A percentile compares a stretch with the other conserved stretches of the same genome.
phyloP scores from a whole-genome alignment of 495 filamentous ascomycete species.

The Trichoderma erinaceum region DNA sequence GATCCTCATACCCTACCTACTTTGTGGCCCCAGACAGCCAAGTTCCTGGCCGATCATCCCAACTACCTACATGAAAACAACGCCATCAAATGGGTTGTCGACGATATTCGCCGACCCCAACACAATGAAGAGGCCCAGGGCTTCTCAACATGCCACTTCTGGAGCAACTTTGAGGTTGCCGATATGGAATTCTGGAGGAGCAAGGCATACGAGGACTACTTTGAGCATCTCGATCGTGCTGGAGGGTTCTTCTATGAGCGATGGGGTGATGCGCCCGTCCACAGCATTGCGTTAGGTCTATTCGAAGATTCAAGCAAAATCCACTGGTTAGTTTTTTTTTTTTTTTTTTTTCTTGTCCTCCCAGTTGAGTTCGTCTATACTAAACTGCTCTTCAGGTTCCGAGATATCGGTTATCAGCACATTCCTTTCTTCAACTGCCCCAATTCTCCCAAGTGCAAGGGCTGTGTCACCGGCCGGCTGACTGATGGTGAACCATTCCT shows the following conservation, averaged over 20 bases:
- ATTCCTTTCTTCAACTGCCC: conserved; percentile 99
- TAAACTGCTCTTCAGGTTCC: conserved; percentile 63
- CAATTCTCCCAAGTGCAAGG: conserved; percentile 88
- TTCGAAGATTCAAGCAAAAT: conserved; percentile 88
- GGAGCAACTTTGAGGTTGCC: conserved; percentile 98
- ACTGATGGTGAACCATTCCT: conserved; percentile 82
- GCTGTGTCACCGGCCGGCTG: conserved; percentile 77
- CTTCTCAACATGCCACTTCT: conserved; percentile 99
- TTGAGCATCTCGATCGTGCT: conserved; percentile 87
- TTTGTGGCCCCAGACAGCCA: conserved; percentile 91
- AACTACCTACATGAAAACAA: conserved; percentile 77
- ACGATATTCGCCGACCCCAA: conserved; percentile 67
- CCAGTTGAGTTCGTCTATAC: background rate
- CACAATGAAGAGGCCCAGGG: conserved; percentile 76
- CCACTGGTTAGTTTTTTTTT: conserved; percentile 68
- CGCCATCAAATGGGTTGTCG: conserved; percentile 80
- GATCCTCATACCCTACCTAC: conserved; percentile 74
- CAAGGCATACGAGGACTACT: conserved; percentile 88
- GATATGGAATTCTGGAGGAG: conserved; percentile 94
- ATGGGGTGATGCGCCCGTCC: conserved; percentile 98
- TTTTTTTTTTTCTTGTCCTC: background rate
- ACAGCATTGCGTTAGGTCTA: conserved; percentile 87
- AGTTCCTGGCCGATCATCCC: conserved; percentile 81
- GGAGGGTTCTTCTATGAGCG: conserved; percentile 99
- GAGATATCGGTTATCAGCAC: conserved; percentile 97